phyloP scores from a whole-genome alignment of 1,139 yeast species.

The Arxiozyma slooffiae region DNA sequence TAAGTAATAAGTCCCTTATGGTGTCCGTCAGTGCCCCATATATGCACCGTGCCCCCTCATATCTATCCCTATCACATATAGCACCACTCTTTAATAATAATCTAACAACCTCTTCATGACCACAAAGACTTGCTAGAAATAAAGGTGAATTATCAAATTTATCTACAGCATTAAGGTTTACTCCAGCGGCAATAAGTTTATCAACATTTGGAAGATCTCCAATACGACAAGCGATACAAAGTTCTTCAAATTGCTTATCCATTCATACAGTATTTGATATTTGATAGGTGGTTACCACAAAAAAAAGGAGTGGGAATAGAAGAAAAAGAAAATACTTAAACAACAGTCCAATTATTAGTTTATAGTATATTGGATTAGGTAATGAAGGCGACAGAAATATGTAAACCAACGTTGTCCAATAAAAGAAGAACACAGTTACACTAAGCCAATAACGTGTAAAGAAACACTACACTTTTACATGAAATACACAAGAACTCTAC shows the following conservation, averaged over 20 bases:
- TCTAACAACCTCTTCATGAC: slow-evolving; percentile 55
- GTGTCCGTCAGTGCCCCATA: slow-evolving; percentile 67
- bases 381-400: neutral
- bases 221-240: slow-evolving; percentile 57
- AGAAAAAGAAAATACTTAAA: neutral
- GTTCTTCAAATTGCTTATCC: slow-evolving; percentile 25
- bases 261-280: slow-evolving; percentile 1
- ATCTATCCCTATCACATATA: slow-evolving; percentile 66
- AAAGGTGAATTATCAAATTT: slow-evolving; percentile 69
- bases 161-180: slow-evolving; percentile 54
- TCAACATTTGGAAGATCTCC: slow-evolving; percentile 64
- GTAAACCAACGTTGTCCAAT: neutral
- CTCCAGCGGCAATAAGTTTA: slow-evolving; percentile 44
- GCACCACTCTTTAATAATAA: slow-evolving; percentile 59
- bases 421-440: neutral
- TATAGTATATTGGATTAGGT: neutral
- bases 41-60: slow-evolving; percentile 69
- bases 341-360: neutral
- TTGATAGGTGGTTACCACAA: neutral
- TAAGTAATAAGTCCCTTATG: slow-evolving; percentile 48
- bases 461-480: neutral
- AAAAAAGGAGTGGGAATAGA: no score
- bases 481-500: neutral
- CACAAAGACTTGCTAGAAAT: slow-evolving; percentile 64
- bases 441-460: no score